Base-by-base conservation (phyloP, 2,329 filamentous ascomycete genomes). In the Aspergillus aculeatus region DNA sequence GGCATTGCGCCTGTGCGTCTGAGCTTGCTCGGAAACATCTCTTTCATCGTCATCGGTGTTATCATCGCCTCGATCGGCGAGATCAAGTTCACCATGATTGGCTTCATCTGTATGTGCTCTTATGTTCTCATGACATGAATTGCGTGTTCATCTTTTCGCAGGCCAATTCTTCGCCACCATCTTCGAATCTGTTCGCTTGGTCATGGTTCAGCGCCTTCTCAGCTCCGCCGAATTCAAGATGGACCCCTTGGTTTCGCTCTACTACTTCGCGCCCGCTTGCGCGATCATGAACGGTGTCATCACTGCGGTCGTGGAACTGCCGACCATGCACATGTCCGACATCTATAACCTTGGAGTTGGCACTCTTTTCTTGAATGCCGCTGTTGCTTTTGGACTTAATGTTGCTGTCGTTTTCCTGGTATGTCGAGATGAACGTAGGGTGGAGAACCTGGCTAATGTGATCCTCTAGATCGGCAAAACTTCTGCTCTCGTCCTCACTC, bases 1-100 rank as follows among this genome's bases (percentile, higher is more conserved):
- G 91, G 92, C 55, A 86, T 96, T 56, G 86, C 91, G 14, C 86
- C 90, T 61, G 89, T 91, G 56, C 95, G 92, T 80, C 74, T 95
- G 67, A 92, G 87, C 81, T 89, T 91, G 55, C 89, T 98, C 69
- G 85, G 91, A 73, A 98, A 98, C 73, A 92, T 98, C 62, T 93
- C 90, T 47, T 85, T 94, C 75, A 98, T 98, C 72, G 94, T 97
- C 56, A 80, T 97, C 53, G 94, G 94, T 82, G 92, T 98, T 69
- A 83, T 97, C 65, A 91, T 98, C 71, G 94, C 94, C 53, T 96
- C 93, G 1, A 85, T 96, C 64, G 95, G 94, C 68, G 94, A 98
- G 81, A 95, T 98, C 78, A 88, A 93, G 74, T 98, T 98, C 74
- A 89, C 78, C 66, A 67, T 77, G 61, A 64, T 84, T 41, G 86